Conservation (phyloP, 164 flowering plant species). For the Magnolia officinalis region DNA sequence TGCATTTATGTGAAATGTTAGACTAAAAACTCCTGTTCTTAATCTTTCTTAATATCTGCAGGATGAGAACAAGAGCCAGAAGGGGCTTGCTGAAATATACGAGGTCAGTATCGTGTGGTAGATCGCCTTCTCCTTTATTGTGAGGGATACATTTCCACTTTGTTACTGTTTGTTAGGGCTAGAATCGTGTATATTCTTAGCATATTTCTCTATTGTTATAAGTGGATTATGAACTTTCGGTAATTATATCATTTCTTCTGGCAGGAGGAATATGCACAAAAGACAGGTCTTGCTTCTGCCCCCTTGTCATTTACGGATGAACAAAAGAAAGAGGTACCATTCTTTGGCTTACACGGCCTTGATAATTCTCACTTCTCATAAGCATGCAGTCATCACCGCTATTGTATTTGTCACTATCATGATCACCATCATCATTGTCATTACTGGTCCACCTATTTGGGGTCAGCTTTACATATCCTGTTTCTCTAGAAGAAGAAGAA, state of each 20-base stretch:
- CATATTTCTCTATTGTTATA: background rate
- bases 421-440: no score
- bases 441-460: no score
- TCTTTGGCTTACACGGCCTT: background rate
- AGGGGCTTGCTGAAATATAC: slow-evolving; percentile 87
- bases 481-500: no score
- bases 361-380: background rate
- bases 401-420: no score
- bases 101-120: slow-evolving; percentile 49
- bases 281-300: slow-evolving; percentile 55
- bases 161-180: background rate
- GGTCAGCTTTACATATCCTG: no score
- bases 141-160: background rate
- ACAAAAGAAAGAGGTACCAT: slow-evolving; percentile 70
- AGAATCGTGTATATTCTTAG: background rate
- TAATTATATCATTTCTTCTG: slow-evolving; percentile 9
- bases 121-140: background rate
- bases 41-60: slow-evolving; percentile 22
- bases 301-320: slow-evolving; percentile 69
- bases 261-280: slow-evolving; percentile 84
- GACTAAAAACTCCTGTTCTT: background rate
- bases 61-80: slow-evolving; percentile 97
- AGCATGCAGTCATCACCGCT: background rate
- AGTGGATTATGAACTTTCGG: no score
- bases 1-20: background rate